phyloP scores from a whole-genome alignment of 345 rosid genomes.

The Acer saccharum region DNA sequence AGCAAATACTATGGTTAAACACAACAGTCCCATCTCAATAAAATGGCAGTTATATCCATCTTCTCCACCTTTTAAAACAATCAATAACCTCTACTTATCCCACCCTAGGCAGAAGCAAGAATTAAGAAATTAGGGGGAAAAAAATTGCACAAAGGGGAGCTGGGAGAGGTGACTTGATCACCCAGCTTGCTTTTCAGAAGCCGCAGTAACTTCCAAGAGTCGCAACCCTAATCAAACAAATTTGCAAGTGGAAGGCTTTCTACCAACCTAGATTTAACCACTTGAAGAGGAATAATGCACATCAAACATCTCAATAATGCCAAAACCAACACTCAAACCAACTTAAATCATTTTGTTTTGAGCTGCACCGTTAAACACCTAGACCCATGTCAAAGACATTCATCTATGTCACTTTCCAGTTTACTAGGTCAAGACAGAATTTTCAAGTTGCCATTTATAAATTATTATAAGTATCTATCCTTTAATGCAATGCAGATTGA shows the following conservation, averaged over 20 bases:
- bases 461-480: neutral
- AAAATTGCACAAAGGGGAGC: conserved; percentile 8
- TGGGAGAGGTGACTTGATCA: conserved; percentile 2
- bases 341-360: conserved; percentile 4
- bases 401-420: neutral
- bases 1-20: conserved; percentile 2
- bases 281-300: neutral
- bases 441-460: neutral
- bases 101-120: conserved; percentile 5
- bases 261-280: conserved; percentile 7
- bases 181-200: conserved; percentile 1
- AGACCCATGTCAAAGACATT: conserved; percentile 11
- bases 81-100: neutral
- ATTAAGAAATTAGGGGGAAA: neutral
- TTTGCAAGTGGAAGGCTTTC: conserved; percentile 9
- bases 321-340: neutral
- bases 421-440: conserved; percentile 1
- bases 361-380: conserved; percentile 3
- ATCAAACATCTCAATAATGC: neutral
- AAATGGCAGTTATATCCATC: conserved; percentile 1
- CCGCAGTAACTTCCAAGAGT: neutral
- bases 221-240: neutral
- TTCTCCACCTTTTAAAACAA: conserved; percentile 5
- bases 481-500: neutral
- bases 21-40: conserved; percentile 11